Evolutionary conservation across 192 early-diverging fungal species (phyloP).

Genomic region (Pilaira anomala): DNA sequence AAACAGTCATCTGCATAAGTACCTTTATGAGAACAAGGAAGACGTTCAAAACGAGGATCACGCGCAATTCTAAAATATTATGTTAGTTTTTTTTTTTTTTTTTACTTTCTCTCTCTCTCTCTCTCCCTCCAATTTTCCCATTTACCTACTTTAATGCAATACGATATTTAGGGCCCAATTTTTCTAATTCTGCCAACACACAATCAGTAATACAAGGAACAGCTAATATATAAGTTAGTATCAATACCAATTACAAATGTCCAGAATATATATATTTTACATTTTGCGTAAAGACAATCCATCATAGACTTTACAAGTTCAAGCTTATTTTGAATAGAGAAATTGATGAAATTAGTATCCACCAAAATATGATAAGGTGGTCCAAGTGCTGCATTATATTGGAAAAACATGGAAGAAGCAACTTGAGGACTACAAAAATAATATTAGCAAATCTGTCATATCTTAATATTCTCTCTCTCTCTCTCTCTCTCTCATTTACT

Average conservation of each 20-base stretch:
- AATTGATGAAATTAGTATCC: conserved; percentile 99
- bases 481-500: conserved; percentile 18
- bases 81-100: too few species aligned
- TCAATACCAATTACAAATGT: not conserved
- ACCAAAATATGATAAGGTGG: conserved; percentile 96
- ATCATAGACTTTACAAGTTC: conserved; percentile 97
- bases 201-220: conserved; percentile 98
- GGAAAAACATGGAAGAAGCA: conserved; percentile 93
- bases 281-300: conserved; percentile 98
- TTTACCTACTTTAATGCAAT: conserved; percentile 75
- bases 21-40: conserved; percentile 96
- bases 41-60: conserved; percentile 94
- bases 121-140: not conserved
- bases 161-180: conserved; percentile 92
- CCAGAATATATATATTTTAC: conserved; percentile 35
- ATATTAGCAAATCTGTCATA: not conserved
- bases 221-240: conserved; percentile 30
- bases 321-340: conserved; percentile 98
- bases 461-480: not conserved
- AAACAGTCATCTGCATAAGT: conserved; percentile 99
- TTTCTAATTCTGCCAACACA: conserved; percentile 98
- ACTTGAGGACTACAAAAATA: conserved; percentile 67
- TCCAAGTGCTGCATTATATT: conserved; percentile 90
- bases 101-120: too few species aligned
- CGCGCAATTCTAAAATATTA: conserved; percentile 67